Percentiles rank a stretch among this genome's conserved stretches.
phyloP scores from a whole-genome alignment of 2,329 filamentous ascomycete species.

The Canariomyces notabilis region DNA sequence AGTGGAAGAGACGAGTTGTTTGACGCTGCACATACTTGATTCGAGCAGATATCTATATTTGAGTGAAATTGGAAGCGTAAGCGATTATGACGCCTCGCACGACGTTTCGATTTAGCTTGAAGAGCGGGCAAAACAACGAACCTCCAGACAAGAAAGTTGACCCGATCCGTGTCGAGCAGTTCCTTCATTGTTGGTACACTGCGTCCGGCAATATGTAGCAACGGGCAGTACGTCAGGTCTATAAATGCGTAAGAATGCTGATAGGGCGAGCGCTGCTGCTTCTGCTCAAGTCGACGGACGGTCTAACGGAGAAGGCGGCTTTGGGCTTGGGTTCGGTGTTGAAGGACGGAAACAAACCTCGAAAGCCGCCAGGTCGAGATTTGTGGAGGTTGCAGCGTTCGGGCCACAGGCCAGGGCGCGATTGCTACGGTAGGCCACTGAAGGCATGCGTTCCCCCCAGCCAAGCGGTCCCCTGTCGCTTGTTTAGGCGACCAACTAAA shows the following conservation, averaged over 20 bases:
- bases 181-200: slow-evolving; percentile 48
- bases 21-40: slow-evolving; percentile 49
- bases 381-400: slow-evolving; percentile 21
- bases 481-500: slow-evolving; percentile 27
- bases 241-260: neutral
- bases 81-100: slow-evolving; percentile 4
- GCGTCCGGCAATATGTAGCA: slow-evolving; percentile 18
- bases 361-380: slow-evolving; percentile 26
- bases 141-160: slow-evolving; percentile 69
- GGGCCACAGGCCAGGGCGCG: slow-evolving; percentile 21
- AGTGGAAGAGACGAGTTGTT: slow-evolving; percentile 4
- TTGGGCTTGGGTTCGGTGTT: slow-evolving; percentile 19
- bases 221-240: slow-evolving; percentile 4
- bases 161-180: slow-evolving; percentile 59
- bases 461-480: slow-evolving; percentile 23
- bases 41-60: slow-evolving; percentile 52
- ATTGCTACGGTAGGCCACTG: slow-evolving; percentile 10
- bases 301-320: slow-evolving; percentile 3
- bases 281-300: neutral
- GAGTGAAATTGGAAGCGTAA: slow-evolving; percentile 13
- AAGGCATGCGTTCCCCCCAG: slow-evolving; percentile 17
- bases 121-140: slow-evolving; percentile 40
- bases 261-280: slow-evolving; percentile 9
- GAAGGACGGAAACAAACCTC: slow-evolving; percentile 24
- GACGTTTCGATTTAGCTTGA: slow-evolving; percentile 4